phyloP scores from a whole-genome alignment of 352 stramenopile species.

The Aphanomyces cochlioides region DNA sequence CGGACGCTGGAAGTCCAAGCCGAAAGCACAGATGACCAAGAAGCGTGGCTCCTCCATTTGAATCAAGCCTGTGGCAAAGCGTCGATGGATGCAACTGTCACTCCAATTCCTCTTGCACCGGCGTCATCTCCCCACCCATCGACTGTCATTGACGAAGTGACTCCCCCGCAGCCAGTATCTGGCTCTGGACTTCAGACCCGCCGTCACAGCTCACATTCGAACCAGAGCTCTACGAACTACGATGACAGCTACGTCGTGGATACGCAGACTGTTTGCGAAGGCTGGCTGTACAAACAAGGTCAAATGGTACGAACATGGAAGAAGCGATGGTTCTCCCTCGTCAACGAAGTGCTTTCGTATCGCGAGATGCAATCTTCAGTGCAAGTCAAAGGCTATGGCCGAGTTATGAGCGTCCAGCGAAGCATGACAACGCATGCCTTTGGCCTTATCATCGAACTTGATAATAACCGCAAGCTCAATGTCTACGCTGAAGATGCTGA shows the following conservation, averaged over 20 bases:
- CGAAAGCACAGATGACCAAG: conserved; percentile 24
- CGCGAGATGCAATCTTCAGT: conserved; percentile 13
- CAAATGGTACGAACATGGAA: conserved; percentile 20
- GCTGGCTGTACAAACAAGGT: conserved; percentile 29
- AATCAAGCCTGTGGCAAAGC: not conserved
- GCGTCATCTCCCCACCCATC: not conserved
- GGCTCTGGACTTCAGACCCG: not conserved
- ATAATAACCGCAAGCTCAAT: conserved; percentile 54
- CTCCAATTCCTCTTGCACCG: no score
- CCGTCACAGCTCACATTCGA: not conserved
- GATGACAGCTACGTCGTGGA: not conserved
- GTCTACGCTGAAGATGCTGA: conserved; percentile 79
- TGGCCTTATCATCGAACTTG: conserved; percentile 65
- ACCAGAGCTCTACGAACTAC: not conserved
- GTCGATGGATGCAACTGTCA: not conserved
- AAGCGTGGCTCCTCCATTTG: conserved; percentile 20
- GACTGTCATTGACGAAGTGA: not conserved
- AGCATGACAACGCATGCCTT: conserved; percentile 44
- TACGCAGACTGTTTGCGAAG: conserved; percentile 6
- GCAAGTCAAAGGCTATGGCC: conserved; percentile 13
- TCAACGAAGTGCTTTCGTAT: conserved; percentile 18
- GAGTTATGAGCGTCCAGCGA: conserved; percentile 17
- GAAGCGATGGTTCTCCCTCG: conserved; percentile 22
- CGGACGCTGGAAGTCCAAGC: conserved; percentile 21
- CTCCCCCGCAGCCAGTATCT: not conserved